Base-by-base conservation (phyloP, 306 rosid genomes). In the Potentilla sterilis region DNA sequence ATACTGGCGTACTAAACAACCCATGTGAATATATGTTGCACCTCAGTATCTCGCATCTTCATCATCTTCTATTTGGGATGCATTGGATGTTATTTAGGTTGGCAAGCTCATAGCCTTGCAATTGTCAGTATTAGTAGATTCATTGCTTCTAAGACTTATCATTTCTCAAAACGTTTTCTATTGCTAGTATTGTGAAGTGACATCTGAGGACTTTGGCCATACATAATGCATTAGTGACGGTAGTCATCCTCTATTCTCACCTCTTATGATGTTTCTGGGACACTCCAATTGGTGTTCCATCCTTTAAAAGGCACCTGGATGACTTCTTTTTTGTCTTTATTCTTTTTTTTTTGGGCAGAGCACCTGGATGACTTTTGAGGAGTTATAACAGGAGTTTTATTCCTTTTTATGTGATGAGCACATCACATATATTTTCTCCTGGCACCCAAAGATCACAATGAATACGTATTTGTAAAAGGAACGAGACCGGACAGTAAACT, bases 1-100 rank as follows among this genome's bases (percentile, higher is more conserved):
- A 63, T 67, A 24, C 4, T 67, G 54, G 52, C 70, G 38, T 54
- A 73, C 61, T 40, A 48, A 34, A 58, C 63, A 46, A n/a, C 40
- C 66, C 52, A n/a, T 80, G 88, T 85, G 85, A 87, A 83, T 85
- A 84, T 77, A 44, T 76, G 83, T 83, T 81, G 82, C 80, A 81
- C 76, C 37, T 57, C 81, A 37, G 75, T 79, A 47, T 61, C 62
- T 70, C 52, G 67, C 74, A 55, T 83, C 75, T 73, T 52, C 65
- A 1, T 47, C 80, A 57, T 84, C 74, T 71, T 59, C 65, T 54
- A 12, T 59, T 81, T 85, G 75, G 62, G 77, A 71, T 49, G 70
- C 75, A 44, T 81, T 84, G 12, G 54, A 61, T 72, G 81, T 73
- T 79, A 41, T 78, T 79, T 76, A 81, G 87, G 77, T 83, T 70